phyloP scores from a whole-genome alignment of 2,329 filamentous ascomycete genomes.

The Tolypocladium inflatum region DNA sequence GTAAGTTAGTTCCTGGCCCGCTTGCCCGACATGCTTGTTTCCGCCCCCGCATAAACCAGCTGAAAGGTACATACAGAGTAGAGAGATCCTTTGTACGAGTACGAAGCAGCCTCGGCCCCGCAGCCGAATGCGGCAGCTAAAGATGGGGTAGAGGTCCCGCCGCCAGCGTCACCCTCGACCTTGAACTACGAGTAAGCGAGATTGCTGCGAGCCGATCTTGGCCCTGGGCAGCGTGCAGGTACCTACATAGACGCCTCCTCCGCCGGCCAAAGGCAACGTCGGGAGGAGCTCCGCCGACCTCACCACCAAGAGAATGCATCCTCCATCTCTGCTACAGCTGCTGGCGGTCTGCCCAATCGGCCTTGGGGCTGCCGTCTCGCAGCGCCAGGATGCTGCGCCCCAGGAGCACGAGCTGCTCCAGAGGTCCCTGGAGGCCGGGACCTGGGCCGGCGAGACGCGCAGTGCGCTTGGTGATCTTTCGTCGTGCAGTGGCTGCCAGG shows the following conservation, averaged over 20 bases:
- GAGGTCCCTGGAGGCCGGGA: not conserved
- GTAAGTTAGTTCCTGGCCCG: too few species aligned
- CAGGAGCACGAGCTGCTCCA: not conserved
- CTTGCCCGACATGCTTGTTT: not conserved
- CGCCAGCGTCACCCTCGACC: too few species aligned
- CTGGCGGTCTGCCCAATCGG: not conserved
- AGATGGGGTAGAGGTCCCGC: not conserved
- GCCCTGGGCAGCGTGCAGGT: not conserved
- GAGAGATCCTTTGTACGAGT: too few species aligned
- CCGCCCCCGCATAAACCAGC: too few species aligned
- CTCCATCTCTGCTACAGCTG: not conserved
- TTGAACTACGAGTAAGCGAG: not conserved
- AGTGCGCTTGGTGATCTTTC: not conserved
- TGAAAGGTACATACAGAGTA: too few species aligned
- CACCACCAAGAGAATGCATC: not conserved
- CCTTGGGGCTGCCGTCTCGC: not conserved
- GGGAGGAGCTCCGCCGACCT: not conserved
- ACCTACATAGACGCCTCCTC: not conserved
- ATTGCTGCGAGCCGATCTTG: not conserved
- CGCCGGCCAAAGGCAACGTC: not conserved
- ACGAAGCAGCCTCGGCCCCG: not conserved
- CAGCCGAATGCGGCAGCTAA: not conserved
- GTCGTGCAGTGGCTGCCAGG: constrained; percentile 15
- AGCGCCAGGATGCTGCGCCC: not conserved
- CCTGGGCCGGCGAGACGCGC: not conserved